Base-by-base conservation (phyloP, 2,329 filamentous ascomycete species). In the Colletotrichum lindemuthianum region DNA sequence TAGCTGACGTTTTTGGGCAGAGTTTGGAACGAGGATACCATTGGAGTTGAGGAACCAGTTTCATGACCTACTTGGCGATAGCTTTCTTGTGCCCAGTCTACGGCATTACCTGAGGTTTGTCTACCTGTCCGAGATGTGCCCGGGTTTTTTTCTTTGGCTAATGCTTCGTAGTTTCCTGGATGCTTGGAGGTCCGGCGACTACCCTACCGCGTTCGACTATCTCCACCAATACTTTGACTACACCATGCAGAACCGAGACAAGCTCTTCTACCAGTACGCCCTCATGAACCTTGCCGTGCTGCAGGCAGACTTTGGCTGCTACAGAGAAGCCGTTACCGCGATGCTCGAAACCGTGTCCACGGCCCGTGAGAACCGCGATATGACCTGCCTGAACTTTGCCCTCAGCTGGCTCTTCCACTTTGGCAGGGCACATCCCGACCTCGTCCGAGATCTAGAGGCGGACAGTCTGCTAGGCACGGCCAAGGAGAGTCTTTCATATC, bases 221-320 rank as follows among this genome's bases (percentile, higher is more conserved):
- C 83, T 99, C 16, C 94, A 98, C 75, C 90, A 93, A 55, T 99
- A 97, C 76, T 99, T 97, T 72, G 96, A 99, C 76, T 97, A 97
- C 76, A 96, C 94, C 1, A 93, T 96, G 88, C 91, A 96, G 71
- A 91, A 89, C 69, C 83, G 89, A 65, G 92, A 97, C 71, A 89
- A 92, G 32, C 86, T 91, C 6, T 94, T 94, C 71, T 98, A 99
- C 72, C 96, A 98, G 74, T 97, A 97, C 74, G 96, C 96, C 1
- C 81, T 98, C 12, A 89, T 99, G 73, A 97, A 97, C 73, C 86
- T 97, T 63, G 95, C 94, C 4, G 92, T 97, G 39, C 85, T 98
- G 5, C 95, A 99, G 73, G 92, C 94, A 13, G 96, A 98, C 75
- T 98, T 98, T 80, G 94, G 94, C 50, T 97, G 92, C 73, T 90